Evolutionary conservation across 495 filamentous ascomycete genomes (phyloP).

Genomic region (Penicillium verhagenii): DNA sequence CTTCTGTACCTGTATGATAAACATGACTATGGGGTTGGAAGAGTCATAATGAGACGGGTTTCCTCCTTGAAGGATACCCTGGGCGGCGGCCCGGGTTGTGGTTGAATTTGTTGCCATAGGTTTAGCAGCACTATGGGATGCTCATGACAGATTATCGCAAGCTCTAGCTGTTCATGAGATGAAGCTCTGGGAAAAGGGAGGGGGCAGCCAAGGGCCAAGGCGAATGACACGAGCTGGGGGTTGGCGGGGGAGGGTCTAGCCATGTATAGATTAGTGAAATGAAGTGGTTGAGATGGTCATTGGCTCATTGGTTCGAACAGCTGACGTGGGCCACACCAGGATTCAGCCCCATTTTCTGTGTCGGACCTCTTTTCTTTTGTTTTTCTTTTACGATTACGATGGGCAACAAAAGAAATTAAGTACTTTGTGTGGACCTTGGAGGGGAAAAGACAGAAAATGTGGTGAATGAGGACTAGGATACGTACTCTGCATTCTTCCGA

Average conservation of each 20-base stretch:
- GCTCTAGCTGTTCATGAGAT: not conserved
- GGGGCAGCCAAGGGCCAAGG: too few relatives aligned
- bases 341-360: too few relatives aligned
- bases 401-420: too few relatives aligned
- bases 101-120: not conserved
- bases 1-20: constrained; percentile 83
- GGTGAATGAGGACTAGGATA: too few relatives aligned
- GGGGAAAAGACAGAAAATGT: too few relatives aligned
- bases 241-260: not conserved
- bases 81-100: constrained; percentile 21
- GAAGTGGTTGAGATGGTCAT: not conserved
- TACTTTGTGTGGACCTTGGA: too few relatives aligned
- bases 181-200: too few relatives aligned
- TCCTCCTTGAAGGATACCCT: constrained; percentile 67
- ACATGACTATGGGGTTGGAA: constrained; percentile 84
- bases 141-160: not conserved
- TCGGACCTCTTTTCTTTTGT: too few relatives aligned
- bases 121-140: not conserved
- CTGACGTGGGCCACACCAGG: not conserved
- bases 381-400: too few relatives aligned
- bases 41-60: constrained; percentile 71
- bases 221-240: too few relatives aligned
- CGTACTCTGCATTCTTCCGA: too few relatives aligned
- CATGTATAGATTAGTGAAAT: not conserved
- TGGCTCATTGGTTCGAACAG: not conserved